phyloP scores from a whole-genome alignment of 2,329 filamentous ascomycete genomes.

The Cryphonectria radicalis region DNA sequence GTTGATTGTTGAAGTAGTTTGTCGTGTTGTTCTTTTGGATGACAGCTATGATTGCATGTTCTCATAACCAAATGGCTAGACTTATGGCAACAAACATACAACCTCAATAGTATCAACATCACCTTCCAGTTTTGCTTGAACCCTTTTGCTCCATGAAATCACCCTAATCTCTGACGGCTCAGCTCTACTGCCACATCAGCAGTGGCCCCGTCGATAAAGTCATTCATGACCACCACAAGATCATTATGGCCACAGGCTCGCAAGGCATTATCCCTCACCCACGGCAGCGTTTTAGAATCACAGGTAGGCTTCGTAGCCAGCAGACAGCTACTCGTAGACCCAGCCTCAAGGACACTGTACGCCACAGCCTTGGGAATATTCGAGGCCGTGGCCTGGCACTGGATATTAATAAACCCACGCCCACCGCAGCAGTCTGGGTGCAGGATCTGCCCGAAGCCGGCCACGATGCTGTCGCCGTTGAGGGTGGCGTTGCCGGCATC shows the following conservation, averaged over 20 bases:
- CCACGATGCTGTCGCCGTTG: constrained; percentile 43
- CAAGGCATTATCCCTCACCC: constrained; percentile 48
- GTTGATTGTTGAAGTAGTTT: too few relatives aligned
- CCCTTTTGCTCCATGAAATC: not conserved
- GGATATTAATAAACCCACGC: constrained; percentile 46
- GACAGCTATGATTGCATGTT: too few relatives aligned
- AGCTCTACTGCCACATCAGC: constrained; percentile 49
- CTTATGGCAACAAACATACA: not conserved
- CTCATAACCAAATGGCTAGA: not conserved
- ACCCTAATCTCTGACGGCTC: constrained; percentile 42
- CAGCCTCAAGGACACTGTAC: constrained; percentile 49
- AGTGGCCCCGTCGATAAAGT: constrained; percentile 56
- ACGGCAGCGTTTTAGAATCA: constrained; percentile 52
- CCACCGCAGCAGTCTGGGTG: constrained; percentile 38
- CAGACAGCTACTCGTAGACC: constrained; percentile 49
- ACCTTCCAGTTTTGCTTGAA: not conserved
- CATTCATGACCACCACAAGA: constrained; percentile 53
- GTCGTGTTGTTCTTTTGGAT: too few relatives aligned
- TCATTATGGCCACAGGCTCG: constrained; percentile 43
- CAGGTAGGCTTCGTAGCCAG: constrained; percentile 54
- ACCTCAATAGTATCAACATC: not conserved
- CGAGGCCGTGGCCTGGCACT: constrained; percentile 57
- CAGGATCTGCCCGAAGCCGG: constrained; percentile 41
- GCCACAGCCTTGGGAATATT: constrained; percentile 52
- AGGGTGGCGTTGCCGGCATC: constrained; percentile 48